Percentiles rank a stretch among this genome's conserved stretches.
Conservation (phyloP, 192 early-diverging fungal species). For the Backusella morwellensis region DNA sequence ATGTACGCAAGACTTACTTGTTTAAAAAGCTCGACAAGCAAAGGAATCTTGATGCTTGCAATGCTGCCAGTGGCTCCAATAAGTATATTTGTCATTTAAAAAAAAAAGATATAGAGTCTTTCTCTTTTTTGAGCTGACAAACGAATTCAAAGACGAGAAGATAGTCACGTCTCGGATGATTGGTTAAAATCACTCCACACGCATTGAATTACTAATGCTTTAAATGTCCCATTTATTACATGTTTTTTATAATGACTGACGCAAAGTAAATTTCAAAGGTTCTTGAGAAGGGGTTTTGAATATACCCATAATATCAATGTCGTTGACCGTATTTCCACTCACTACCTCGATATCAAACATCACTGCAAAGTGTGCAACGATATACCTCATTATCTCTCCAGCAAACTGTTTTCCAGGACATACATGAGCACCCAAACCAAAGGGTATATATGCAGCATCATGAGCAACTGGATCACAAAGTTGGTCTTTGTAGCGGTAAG, state of each 20-base stretch:
- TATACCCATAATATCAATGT: background rate
- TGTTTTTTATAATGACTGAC: background rate
- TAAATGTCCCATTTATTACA: too few relatives aligned
- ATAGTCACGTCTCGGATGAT: background rate
- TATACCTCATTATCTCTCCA: background rate
- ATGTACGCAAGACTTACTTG: background rate
- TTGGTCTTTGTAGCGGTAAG: background rate
- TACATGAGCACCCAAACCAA: background rate
- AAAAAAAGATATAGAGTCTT: background rate
- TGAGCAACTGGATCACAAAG: background rate
- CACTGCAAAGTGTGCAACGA: background rate
- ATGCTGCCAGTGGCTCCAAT: constrained; percentile 89
- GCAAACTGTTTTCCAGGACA: background rate
- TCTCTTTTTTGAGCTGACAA: background rate
- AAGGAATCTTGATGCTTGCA: constrained; percentile 85
- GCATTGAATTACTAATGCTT: background rate
- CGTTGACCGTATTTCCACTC: background rate
- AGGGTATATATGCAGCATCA: background rate
- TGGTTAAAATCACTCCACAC: background rate
- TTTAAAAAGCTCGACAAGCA: constrained; percentile 55
- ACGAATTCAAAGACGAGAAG: background rate
- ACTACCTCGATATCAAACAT: background rate
- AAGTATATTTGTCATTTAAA: constrained; percentile 51
- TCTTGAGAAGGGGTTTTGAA: background rate
- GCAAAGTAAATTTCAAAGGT: background rate